phyloP scores from a whole-genome alignment of 306 rosid species.

The Lablab purpureus region DNA sequence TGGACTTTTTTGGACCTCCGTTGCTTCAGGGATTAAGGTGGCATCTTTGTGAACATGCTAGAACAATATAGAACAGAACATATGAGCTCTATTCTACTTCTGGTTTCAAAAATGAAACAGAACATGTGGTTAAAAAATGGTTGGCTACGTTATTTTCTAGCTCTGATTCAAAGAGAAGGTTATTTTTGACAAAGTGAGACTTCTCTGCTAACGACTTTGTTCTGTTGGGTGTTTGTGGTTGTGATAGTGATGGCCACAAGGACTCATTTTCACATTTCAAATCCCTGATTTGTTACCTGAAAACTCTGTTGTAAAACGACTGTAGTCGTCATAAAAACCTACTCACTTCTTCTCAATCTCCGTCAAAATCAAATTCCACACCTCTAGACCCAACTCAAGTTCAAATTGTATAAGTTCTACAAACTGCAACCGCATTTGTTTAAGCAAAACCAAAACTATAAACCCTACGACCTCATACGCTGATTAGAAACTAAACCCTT shows the following conservation, averaged over 20 bases:
- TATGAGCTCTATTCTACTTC: not conserved
- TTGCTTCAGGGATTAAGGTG: not conserved
- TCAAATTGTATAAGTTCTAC: not conserved
- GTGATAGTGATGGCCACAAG: not conserved
- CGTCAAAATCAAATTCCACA: constrained; percentile 8
- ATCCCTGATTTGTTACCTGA: not conserved
- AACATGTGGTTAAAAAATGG: not conserved
- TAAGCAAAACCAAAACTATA: constrained; percentile 5
- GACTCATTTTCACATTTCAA: not conserved
- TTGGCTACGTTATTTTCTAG: not conserved
- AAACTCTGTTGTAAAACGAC: constrained; percentile 12
- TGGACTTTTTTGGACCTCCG: not conserved
- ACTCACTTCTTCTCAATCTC: constrained; percentile 1
- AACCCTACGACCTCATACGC: constrained; percentile 3
- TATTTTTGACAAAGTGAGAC: not conserved
- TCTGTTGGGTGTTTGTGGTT: not conserved
- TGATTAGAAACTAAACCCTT: not conserved
- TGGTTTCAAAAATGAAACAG: not conserved
- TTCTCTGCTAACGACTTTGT: not conserved
- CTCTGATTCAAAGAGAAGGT: not conserved
- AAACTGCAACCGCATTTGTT: not conserved
- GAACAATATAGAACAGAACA: not conserved
- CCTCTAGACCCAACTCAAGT: not conserved
- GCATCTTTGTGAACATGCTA: not conserved
- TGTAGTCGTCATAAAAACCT: not conserved